Evolutionary conservation across 768 basidiomycete genomes (phyloP).

Genomic region (Lepiota venenata): DNA sequence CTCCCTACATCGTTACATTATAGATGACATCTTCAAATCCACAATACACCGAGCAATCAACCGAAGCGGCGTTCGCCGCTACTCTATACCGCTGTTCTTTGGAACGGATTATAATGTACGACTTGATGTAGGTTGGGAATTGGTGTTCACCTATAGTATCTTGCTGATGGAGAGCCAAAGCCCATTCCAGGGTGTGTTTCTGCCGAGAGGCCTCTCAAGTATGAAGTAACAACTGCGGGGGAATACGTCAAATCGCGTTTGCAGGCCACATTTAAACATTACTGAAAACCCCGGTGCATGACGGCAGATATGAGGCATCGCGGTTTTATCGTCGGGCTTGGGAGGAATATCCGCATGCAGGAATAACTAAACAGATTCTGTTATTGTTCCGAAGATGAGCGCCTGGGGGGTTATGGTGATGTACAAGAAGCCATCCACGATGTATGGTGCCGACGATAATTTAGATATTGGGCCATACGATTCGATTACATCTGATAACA

Average conservation of each 20-base stretch:
- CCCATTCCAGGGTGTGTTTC: constrained; percentile 52
- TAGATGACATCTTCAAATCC: constrained; percentile 89
- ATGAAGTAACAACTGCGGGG: constrained; percentile 72
- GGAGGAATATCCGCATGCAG: not conserved
- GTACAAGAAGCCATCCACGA: not conserved
- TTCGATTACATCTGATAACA: constrained; percentile 1
- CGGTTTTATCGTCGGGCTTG: not conserved
- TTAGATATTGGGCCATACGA: not conserved
- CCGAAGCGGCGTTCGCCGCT: constrained; percentile 62
- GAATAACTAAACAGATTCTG: not conserved
- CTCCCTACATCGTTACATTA: not conserved
- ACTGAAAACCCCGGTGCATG: not conserved
- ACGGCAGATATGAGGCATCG: not conserved
- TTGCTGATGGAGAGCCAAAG: constrained; percentile 23
- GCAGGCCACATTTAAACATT: constrained; percentile 59
- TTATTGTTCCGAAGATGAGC: not conserved
- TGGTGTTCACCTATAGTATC: not conserved
- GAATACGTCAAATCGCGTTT: constrained; percentile 79
- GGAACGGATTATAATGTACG: constrained; percentile 84
- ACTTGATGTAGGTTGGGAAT: constrained; percentile 53
- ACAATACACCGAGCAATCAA: constrained; percentile 88
- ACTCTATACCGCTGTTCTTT: constrained; percentile 89
- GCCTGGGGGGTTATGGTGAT: not conserved
- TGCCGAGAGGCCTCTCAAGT: constrained; percentile 44
- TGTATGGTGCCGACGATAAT: no score